These are phyloP conservation scores for Marchantia paleacea DNA, from an alignment of 225 moss, liverwort and hornwort genomes.

Conservation along the genomic window DNA sequence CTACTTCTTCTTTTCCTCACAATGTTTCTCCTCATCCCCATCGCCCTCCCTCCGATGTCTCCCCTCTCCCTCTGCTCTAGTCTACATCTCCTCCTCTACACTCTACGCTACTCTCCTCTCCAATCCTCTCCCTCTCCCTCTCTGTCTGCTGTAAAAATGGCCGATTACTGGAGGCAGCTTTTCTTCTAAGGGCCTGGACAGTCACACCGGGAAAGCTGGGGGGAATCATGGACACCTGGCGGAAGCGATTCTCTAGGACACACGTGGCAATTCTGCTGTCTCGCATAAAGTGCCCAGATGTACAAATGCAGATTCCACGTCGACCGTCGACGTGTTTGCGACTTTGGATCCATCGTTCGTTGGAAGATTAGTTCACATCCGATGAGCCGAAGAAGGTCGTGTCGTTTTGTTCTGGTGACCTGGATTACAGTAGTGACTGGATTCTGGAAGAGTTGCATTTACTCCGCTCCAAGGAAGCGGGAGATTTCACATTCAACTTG, in stretches of 20 bases:
- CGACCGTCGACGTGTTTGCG: background rate
- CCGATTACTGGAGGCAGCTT: background rate
- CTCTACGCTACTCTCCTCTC: background rate
- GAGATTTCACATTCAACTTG: background rate
- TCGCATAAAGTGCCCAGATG: background rate
- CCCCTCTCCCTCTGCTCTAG: background rate
- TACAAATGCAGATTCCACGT: background rate
- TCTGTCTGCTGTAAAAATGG: background rate
- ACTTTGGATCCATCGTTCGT: background rate
- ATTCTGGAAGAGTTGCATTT: background rate
- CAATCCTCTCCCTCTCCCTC: background rate
- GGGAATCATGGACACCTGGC: background rate
- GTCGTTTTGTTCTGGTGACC: background rate
- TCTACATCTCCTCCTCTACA: background rate
- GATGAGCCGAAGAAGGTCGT: background rate
- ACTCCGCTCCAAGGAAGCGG: slow-evolving; percentile 2
- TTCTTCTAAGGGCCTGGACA: background rate
- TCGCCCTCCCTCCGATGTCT: background rate
- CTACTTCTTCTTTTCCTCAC: background rate
- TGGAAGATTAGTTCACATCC: background rate
- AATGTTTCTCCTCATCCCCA: background rate
- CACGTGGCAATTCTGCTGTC: background rate
- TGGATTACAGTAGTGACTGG: background rate
- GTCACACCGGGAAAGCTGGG: background rate
- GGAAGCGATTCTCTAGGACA: background rate